These are phyloP conservation scores for Fomitopsis pinicola DNA, from an alignment of 1,284 basidiomycete species.

Conservation along the genomic window DNA sequence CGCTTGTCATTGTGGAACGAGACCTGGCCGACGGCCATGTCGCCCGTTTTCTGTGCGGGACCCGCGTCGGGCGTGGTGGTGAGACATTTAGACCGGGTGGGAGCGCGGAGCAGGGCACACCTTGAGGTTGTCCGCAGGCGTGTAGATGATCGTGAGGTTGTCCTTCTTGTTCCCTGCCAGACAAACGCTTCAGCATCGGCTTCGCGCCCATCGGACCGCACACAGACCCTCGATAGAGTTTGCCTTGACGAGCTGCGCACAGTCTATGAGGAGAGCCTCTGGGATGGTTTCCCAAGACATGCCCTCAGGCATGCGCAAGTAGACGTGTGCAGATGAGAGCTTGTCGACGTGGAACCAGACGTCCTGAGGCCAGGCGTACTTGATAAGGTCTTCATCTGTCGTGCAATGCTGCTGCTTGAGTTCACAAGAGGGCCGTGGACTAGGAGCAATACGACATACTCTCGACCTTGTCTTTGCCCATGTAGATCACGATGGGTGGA, in stretches of 20 bases:
- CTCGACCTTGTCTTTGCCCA: slow-evolving; percentile 96
- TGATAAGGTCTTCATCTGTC: slow-evolving; percentile 90
- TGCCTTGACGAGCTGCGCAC: slow-evolving; percentile 94
- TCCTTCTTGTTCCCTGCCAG: slow-evolving; percentile 90
- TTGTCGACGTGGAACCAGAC: slow-evolving; percentile 88
- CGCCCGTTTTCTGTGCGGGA: slow-evolving; percentile 78
- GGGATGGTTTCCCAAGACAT: slow-evolving; percentile 90
- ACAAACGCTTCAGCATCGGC: slow-evolving; percentile 7
- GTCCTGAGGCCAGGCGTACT: slow-evolving; percentile 83
- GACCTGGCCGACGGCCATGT: slow-evolving; percentile 95
- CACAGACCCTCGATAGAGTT: slow-evolving; percentile 89
- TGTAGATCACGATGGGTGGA: slow-evolving; percentile 80
- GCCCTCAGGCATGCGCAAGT: slow-evolving; percentile 79
- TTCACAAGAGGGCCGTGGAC: neutral
- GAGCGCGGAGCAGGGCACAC: slow-evolving; percentile 33
- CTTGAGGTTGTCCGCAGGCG: slow-evolving; percentile 87
- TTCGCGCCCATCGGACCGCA: neutral
- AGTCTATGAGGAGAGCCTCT: slow-evolving; percentile 74
- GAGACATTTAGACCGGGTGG: neutral
- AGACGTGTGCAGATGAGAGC: slow-evolving; percentile 92
- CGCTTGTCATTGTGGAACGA: slow-evolving; percentile 90
- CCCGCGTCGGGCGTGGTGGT: neutral
- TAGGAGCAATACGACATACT: slow-evolving; percentile 50
- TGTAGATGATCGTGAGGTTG: slow-evolving; percentile 92
- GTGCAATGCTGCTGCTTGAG: slow-evolving; percentile 9